Evolutionary conservation across 1,139 yeast genomes (phyloP), one percentile per base, ranked within the genome.

Genomic region (Lodderomyces jiufengensis): DNA sequence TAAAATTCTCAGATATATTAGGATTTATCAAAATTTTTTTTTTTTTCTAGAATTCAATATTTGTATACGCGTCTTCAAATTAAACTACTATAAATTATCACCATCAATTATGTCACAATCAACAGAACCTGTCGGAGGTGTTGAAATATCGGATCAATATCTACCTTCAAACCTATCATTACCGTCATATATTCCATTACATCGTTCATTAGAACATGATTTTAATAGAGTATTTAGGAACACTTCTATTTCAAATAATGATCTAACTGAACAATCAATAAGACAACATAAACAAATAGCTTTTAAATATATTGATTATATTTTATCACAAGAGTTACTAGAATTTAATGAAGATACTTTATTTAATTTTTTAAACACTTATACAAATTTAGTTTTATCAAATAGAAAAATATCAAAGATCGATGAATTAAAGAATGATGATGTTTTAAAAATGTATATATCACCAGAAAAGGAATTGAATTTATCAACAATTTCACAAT

Each of bases 171-270:
- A 39, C n/a, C 15, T 42, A 29, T 37, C 42, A 4, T 39, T 45
- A 11, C 49, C 49, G 1, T 14, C 18, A 8, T 44, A 39, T 28
- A 33, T 44, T 8, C 49, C 49, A 3, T 31, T 45, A 11, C 26
- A 27, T 15, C 21, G 27, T 12, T 30, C 31, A 16, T 26, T 37
- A 12, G 26, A 33, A 2, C 37, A 37, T 23, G 36, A 42, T 5
- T 44, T 41, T 36, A 43, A 41, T 15, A 22, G 20, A 7, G 28
- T 36, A 22, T 45, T 44, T 26, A 15, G 23, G n/a, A 21, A 30
- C 3, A 25, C 25, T 12, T 9, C 28, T n/a, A n/a, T n/a, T 18
- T 18, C 20, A 18, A 18, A 7, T 9, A 23, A 27, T n/a, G 37
- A 36, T 11, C 25, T 34, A 10, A 28, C 29, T 14, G 28, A 23